Base-by-base conservation (phyloP, 305 asterid species). In the Ruellia speciosa region DNA sequence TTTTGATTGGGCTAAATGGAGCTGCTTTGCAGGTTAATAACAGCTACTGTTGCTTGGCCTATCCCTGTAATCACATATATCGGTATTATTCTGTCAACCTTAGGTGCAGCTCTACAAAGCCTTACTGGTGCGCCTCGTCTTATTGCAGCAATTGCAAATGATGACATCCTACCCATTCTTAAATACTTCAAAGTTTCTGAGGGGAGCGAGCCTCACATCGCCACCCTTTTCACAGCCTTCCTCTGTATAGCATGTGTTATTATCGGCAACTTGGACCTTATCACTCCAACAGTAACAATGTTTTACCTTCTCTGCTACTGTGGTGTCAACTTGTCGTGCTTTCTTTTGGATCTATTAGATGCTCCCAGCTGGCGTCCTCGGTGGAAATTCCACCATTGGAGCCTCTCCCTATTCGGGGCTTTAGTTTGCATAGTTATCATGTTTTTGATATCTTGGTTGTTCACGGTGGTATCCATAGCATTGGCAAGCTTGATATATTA, bases 311-410 rank as follows among this genome's bases (percentile, higher is more conserved):
- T 90, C 46, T 90, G 98, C 75, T 90, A 90, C 64, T 95, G 82
- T 40, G 98, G 98, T 1, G 96, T 90, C 77, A 90, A 90, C 72
- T 74, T 90, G 70, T 88, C 98, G 50, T 90, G 96, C 83, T 88
- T 90, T 68, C 98, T 90, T 68, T 76, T 90, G 79, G 98, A 90
- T 79, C 90, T 90, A 59, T 73, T 90, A 67, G 98, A 90, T 83
- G 96, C 98, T 69, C 98, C 96, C 72, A 85, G 98, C 80, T 90
- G 98, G 98, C 96, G 98, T 50, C 98, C 96, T 55, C 90, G 98
- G 52, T 90, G 98, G 98, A 90, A 85, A 66, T 90, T 88, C 82
- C 96, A 90, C 77, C 98, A 90, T 60, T 90, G 96, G 98, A 88
- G 98, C 69, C 86, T 88, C 71, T 90, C 98, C 74, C 98, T 90